Conservation (phyloP, 1,284 basidiomycete species). For the Cutaneotrichosporon mucoides region DNA sequence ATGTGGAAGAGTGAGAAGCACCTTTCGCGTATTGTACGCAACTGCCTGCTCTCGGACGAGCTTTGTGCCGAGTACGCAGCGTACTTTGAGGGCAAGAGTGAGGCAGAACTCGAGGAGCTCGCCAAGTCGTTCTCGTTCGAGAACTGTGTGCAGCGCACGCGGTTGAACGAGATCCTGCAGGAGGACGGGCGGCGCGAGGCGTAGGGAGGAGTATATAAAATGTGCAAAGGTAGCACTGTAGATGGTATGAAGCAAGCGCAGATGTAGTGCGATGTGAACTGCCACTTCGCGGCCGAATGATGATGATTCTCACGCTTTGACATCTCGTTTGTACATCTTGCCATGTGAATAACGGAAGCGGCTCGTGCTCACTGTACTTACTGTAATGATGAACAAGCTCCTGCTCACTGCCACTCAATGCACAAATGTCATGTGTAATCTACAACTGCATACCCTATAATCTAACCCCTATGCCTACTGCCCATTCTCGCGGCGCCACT, state of each 20-base stretch:
- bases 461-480: neutral
- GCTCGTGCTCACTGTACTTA: too few species aligned
- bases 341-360: too few species aligned
- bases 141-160: constrained; percentile 53
- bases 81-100: constrained; percentile 57
- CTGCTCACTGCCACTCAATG: too few species aligned
- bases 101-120: constrained; percentile 59
- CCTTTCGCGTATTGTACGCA: constrained; percentile 57
- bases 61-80: constrained; percentile 63
- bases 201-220: neutral
- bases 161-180: constrained; percentile 44
- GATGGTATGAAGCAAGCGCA: too few species aligned
- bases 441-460: too few species aligned
- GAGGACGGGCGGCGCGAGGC: constrained; percentile 24
- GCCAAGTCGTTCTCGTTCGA: constrained; percentile 62
- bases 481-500: constrained; percentile 8
- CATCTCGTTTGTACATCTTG: too few species aligned
- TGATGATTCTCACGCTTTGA: too few species aligned
- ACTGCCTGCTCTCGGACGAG: constrained; percentile 61
- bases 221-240: too few species aligned
- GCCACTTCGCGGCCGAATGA: too few species aligned
- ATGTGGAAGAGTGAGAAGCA: constrained; percentile 30
- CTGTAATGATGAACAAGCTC: too few species aligned
- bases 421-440: too few species aligned
- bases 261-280: too few species aligned